These are phyloP conservation scores for Aspergillus sojae DNA, from an alignment of 2,329 filamentous ascomycete genomes.

Conservation along the genomic window DNA sequence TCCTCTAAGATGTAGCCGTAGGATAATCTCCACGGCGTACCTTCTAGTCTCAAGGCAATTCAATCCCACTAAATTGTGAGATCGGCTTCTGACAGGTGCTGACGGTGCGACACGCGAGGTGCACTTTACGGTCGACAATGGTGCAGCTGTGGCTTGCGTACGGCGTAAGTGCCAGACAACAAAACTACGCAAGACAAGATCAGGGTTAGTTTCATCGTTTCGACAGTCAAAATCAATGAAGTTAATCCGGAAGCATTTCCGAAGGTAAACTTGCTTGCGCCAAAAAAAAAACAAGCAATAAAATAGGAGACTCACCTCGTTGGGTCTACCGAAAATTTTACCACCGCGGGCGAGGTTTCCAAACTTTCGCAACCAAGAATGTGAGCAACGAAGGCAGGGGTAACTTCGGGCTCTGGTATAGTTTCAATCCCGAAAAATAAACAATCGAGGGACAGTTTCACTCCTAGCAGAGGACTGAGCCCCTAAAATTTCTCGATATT, in stretches of 20 bases:
- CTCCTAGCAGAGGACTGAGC: not conserved
- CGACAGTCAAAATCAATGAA: not conserved
- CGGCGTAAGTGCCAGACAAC: not conserved
- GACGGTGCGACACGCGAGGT: not conserved
- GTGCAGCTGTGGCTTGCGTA: not conserved
- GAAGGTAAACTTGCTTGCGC: not conserved
- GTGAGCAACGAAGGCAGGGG: slow-evolving; percentile 12
- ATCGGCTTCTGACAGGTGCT: not conserved
- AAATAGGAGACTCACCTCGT: slow-evolving; percentile 1
- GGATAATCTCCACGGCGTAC: slow-evolving; percentile 19
- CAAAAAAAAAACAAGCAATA: not conserved
- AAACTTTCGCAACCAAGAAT: slow-evolving; percentile 18
- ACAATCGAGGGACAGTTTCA: not conserved
- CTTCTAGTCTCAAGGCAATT: not conserved
- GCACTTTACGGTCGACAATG: not conserved
- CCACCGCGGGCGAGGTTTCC: slow-evolving; percentile 7
- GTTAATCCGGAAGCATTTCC: not conserved
- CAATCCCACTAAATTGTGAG: not conserved
- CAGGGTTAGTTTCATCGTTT: not conserved
- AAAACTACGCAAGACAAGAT: not conserved
- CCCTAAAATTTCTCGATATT: not conserved
- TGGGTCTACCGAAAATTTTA: not conserved
- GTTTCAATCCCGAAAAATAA: not conserved
- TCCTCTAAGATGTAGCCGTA: slow-evolving; percentile 15
- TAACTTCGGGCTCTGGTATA: slow-evolving; percentile 1